Conservation (phyloP, 208 protist genomes). For the Acanthamoeba royreba region DNA sequence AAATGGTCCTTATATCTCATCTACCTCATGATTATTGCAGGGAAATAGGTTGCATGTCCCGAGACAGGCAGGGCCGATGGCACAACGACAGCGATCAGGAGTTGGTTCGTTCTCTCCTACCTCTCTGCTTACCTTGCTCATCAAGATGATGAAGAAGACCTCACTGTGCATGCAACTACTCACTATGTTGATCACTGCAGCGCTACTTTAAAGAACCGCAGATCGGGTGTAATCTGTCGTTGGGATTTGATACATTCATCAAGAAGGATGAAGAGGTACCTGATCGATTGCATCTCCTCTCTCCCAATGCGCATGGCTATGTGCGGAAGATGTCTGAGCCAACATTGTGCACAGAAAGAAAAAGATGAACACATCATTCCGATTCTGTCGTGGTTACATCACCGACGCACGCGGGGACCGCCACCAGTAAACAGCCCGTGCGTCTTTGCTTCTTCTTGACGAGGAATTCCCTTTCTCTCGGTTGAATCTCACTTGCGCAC, state of each 20-base stretch:
- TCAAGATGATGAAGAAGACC: too few species aligned
- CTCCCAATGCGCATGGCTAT: too few species aligned
- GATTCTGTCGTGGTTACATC: not conserved
- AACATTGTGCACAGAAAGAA: not conserved
- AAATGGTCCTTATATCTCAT: not conserved
- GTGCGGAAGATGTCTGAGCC: not conserved
- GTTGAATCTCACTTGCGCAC: not conserved
- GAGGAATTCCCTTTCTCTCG: not conserved
- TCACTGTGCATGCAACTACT: not conserved
- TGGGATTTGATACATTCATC: not conserved
- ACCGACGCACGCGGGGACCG: not conserved
- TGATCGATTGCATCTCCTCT: not conserved
- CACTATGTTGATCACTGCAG: not conserved
- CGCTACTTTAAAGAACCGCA: not conserved
- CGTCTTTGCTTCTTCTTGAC: not conserved
- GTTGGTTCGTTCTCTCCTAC: not conserved
- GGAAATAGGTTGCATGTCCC: slow-evolving; percentile 9
- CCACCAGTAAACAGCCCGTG: not conserved
- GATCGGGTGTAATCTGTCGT: not conserved
- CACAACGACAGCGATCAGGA: not conserved
- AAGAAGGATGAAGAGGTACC: not conserved
- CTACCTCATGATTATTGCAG: not conserved
- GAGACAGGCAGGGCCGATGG: not conserved
- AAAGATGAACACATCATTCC: slow-evolving; percentile 5
- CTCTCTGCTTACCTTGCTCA: not conserved